Evolutionary conservation across 139 green algal genomes (phyloP).

Genomic region (Edaphochlamys debaryana): DNA sequence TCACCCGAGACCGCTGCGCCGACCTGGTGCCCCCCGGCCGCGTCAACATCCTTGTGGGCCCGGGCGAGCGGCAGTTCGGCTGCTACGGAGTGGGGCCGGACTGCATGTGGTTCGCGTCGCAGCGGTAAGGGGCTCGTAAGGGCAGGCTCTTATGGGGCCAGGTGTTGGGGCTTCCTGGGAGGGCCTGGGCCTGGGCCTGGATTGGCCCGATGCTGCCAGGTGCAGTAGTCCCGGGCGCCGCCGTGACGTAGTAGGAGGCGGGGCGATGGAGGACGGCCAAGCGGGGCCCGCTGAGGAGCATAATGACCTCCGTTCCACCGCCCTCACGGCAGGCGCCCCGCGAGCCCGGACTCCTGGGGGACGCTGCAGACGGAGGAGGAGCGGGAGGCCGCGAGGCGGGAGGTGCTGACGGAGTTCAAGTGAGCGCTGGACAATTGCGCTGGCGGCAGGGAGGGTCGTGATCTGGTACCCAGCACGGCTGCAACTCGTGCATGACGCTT

Average conservation of each 20-base stretch:
- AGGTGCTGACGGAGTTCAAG: background rate
- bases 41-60: slow-evolving; percentile 13
- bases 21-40: slow-evolving; percentile 24
- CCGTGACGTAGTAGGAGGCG: no score
- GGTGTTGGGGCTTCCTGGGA: no score
- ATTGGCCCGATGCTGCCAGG: background rate
- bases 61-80: slow-evolving; percentile 22
- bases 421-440: no score
- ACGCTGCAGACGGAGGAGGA: background rate
- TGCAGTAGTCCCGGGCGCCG: no score
- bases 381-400: background rate
- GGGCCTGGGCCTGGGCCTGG: no score
- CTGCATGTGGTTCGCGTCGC: slow-evolving; percentile 35
- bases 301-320: background rate
- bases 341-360: slow-evolving; percentile 31
- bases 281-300: no score
- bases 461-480: no score
- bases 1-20: slow-evolving; percentile 7
- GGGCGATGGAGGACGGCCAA: no score
- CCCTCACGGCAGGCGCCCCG: background rate
- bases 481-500: no score
- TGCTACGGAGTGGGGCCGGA: slow-evolving; percentile 32
- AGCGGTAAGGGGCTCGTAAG: background rate
- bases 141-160: no score
- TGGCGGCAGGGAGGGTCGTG: no score